A percentile compares a stretch with the other conserved stretches of the same genome.
These are phyloP conservation scores for Elsinoe arachidis DNA, from an alignment of 2,329 filamentous ascomycete species.

Conservation along the genomic window DNA sequence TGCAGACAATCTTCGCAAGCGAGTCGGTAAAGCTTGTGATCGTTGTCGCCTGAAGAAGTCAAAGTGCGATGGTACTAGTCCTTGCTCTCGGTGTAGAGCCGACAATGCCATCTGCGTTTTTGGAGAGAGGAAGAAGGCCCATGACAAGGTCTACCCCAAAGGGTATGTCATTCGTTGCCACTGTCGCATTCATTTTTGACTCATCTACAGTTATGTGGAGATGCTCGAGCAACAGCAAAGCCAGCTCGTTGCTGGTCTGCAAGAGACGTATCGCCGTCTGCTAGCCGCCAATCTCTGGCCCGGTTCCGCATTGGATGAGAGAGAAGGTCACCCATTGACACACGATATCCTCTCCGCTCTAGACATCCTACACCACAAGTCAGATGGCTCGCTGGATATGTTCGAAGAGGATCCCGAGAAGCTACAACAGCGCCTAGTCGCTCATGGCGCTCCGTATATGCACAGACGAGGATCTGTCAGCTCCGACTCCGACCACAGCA, in stretches of 20 bases:
- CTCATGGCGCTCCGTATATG: conserved; percentile 43
- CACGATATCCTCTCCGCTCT: conserved; percentile 55
- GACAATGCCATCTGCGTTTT: conserved; percentile 59
- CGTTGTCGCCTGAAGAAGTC: conserved; percentile 58
- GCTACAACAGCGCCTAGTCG: conserved; percentile 48
- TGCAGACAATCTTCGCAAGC: conserved; percentile 44
- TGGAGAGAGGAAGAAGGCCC: conserved; percentile 56
- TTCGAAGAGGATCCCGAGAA: conserved; percentile 52
- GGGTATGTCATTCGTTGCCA: conserved; percentile 35
- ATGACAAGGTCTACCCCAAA: conserved; percentile 61
- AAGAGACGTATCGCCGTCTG: conserved; percentile 50
- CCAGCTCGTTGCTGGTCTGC: conserved; percentile 52
- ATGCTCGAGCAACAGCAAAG: conserved; percentile 59
- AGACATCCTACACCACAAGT: conserved; percentile 46
- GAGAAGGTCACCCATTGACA: conserved; percentile 50
- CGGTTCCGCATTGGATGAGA: conserved; percentile 44
- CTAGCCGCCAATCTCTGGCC: conserved; percentile 48
- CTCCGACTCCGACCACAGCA: conserved; percentile 49
- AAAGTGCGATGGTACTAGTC: conserved; percentile 56
- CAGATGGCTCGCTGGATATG: conserved; percentile 36
- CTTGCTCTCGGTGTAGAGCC: conserved; percentile 53
- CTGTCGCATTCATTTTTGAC: conserved; percentile 6
- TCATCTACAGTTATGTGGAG: conserved; percentile 47
- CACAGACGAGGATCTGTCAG: conserved; percentile 46
- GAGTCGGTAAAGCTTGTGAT: conserved; percentile 60